phyloP scores from a whole-genome alignment of 345 rosid species.

The Firmiana major region DNA sequence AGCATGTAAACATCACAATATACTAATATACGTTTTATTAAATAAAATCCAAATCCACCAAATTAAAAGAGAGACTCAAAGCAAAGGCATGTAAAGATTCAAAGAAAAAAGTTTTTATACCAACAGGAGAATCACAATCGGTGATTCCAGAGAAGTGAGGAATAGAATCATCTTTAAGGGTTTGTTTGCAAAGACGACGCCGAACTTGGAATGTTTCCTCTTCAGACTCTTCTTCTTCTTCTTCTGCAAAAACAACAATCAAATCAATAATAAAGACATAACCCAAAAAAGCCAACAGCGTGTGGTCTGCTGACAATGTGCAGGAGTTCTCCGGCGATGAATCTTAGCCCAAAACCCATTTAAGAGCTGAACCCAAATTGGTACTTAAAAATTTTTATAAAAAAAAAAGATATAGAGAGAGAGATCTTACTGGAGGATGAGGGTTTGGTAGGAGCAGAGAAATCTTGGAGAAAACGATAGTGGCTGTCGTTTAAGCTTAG shows the following conservation, averaged over 20 bases:
- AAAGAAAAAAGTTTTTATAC: conserved; percentile 1
- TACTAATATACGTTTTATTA: not conserved
- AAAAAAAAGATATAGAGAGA: not conserved
- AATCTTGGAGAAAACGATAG: conserved; percentile 72
- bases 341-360: not conserved
- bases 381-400: not conserved
- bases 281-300: not conserved
- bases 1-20: not conserved
- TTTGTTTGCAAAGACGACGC: conserved; percentile 35
- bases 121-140: conserved; percentile 55
- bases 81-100: not conserved
- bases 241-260: conserved; percentile 23
- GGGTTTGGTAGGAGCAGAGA: conserved; percentile 54
- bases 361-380: not conserved
- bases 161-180: conserved; percentile 17
- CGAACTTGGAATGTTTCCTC: conserved; percentile 31
- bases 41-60: not conserved
- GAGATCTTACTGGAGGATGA: conserved; percentile 29
- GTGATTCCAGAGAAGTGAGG: conserved; percentile 37
- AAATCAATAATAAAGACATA: not conserved
- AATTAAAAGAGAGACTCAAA: not conserved
- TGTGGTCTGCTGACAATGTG: too few relatives aligned
- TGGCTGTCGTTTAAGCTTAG: conserved; percentile 80
- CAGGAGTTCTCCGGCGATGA: too few relatives aligned
- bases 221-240: conserved; percentile 30